Evolutionary conservation across 2,329 filamentous ascomycete species (phyloP).

Genomic region (Chalaropsis thielavioides): DNA sequence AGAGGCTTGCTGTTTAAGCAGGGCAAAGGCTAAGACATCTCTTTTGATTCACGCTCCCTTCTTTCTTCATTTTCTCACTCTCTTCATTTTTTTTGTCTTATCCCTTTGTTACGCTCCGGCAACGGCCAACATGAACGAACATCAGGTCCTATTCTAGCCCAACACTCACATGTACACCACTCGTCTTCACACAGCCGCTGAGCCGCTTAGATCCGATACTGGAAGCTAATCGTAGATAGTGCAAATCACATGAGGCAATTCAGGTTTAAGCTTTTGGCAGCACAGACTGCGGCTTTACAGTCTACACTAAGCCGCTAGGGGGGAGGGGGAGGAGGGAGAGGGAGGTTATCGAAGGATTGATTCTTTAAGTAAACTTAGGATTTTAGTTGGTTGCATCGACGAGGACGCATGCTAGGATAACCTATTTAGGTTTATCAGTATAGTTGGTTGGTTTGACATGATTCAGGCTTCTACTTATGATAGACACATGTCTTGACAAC

Average conservation of each 20-base stretch:
- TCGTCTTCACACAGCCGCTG: not conserved
- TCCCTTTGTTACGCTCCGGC: not conserved
- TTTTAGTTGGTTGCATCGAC: not conserved
- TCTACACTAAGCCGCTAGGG: not conserved
- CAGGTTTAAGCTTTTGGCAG: not conserved
- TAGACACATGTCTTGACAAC: too few relatives aligned
- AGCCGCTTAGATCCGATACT: not conserved
- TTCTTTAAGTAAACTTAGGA: not conserved
- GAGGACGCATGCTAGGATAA: not conserved
- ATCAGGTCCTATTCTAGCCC: not conserved
- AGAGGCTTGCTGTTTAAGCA: not conserved
- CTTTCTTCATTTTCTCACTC: not conserved
- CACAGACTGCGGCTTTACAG: conserved; percentile 4
- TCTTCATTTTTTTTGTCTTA: not conserved
- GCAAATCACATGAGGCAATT: not conserved
- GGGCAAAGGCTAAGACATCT: not conserved
- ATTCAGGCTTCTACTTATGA: too few relatives aligned
- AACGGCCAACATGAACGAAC: not conserved
- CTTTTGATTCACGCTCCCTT: not conserved
- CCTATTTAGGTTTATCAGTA: too few relatives aligned
- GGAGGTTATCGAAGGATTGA: not conserved
- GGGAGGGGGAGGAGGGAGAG: not conserved
- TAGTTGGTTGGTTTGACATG: too few relatives aligned
- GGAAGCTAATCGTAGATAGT: not conserved
- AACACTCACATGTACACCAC: not conserved